Conservation (phyloP, 345 rosid genomes). For the Ricinus communis region DNA sequence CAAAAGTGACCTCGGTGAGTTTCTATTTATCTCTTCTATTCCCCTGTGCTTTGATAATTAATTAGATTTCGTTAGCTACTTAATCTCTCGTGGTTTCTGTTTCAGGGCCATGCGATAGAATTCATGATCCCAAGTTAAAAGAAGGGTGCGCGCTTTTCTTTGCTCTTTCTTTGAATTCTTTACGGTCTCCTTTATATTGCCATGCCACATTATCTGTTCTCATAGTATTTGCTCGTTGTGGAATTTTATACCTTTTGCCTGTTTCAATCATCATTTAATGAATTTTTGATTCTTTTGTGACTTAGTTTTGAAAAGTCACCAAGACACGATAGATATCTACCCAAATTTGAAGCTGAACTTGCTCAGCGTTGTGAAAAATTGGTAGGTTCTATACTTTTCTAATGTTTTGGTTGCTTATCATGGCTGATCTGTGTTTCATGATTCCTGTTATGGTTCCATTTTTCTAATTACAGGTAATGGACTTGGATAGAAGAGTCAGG, state of each 20-base stretch:
- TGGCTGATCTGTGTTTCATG: background rate
- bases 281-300: constrained; percentile 17
- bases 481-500: constrained; percentile 92
- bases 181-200: background rate
- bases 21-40: background rate
- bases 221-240: too few species aligned
- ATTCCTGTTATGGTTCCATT: constrained; percentile 11
- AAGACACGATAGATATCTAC: constrained; percentile 63
- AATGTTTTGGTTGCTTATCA: background rate
- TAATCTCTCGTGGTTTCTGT: constrained; percentile 11
- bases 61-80: background rate
- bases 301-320: constrained; percentile 88
- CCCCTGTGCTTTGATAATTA: too few species aligned
- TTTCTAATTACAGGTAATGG: constrained; percentile 60
- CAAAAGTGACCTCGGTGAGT: constrained; percentile 91
- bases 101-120: constrained; percentile 82
- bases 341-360: constrained; percentile 93
- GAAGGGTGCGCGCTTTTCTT: constrained; percentile 58
- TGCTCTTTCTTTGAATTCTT: background rate
- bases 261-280: constrained; percentile 6
- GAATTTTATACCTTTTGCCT: background rate
- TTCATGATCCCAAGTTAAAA: constrained; percentile 92
- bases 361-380: constrained; percentile 87
- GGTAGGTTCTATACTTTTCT: constrained; percentile 48
- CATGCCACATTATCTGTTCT: too few species aligned